Evolutionary conservation across 2,329 filamentous ascomycete genomes (phyloP), one percentile per base, ranked within the genome.

Genomic region (Escovopsis weberi): DNA sequence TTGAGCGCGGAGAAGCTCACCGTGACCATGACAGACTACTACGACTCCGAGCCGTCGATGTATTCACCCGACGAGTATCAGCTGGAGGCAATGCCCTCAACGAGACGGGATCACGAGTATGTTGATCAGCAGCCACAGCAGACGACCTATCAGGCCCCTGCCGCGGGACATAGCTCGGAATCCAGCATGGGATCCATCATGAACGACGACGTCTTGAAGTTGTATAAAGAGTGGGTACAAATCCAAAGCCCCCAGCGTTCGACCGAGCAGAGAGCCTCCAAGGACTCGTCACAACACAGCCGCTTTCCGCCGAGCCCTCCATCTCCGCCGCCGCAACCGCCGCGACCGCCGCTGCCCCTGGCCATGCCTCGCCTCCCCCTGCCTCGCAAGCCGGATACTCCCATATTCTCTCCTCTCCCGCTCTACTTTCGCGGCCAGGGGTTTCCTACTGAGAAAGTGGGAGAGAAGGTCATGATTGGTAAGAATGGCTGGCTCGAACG

Each of bases 401-500:
- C 55, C 23, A 47, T 53, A 0, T 70, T 64, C 45, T 69, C 65
- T 3, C 68, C 66, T 1, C 53, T 70, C 2, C 58, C 60, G 6
- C 55, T 66, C 0, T 66, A 67, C 40, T 65, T 69, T 41, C 57
- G 60, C 28, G 62, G 58, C 3, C 48, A 58, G n/a, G 61, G 56
- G 10, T 59, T 60, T 11, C 62, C 66, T 2, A 51, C 52, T 5
- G 48, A 52, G 35, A 68, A 62, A 47, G 66, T 57, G 39, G 63
- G 64, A 0, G 61, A 61, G 33, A 77, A 77, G 60, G 66, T 59
- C 3, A 55, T 78, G 53, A 68, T 77, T 44, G 73, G 74, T 3
- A 58, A 69, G 3, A 66, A 72, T 39, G 74, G 74, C 19, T 78
- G 73, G 73, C 62, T 77, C 2, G 72, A 75, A 51, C 62, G 63